Evolutionary conservation across 371 early-diverging fungal genomes (phyloP).

Genomic region (Vairimorpha apis): DNA sequence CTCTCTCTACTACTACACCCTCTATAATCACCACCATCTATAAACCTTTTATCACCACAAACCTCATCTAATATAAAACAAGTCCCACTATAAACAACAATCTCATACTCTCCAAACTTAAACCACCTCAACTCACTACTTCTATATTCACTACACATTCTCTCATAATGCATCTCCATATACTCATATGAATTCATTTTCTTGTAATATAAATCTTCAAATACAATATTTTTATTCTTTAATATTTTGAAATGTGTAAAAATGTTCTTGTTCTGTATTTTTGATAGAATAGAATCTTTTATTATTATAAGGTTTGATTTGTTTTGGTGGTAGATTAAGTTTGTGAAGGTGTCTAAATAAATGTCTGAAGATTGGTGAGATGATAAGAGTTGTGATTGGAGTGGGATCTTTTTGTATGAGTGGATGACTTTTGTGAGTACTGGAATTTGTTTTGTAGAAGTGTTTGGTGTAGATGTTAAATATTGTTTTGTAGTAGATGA

Average conservation of each 20-base stretch:
- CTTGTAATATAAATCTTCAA: conserved; percentile 42
- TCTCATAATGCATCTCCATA: conserved; percentile 19
- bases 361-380: too few species aligned
- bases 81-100: conserved; percentile 34
- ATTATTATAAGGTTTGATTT: background rate
- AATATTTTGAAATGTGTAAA: conserved; percentile 16
- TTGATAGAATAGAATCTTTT: conserved; percentile 3
- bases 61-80: conserved; percentile 10
- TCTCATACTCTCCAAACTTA: background rate
- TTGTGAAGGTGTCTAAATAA: conserved; percentile 2
- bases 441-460: too few species aligned
- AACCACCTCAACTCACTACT: conserved; percentile 35
- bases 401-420: too few species aligned
- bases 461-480: too few species aligned
- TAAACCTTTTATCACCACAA: background rate
- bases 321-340: conserved; percentile 4
- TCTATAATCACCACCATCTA: too few species aligned
- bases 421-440: too few species aligned
- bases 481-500: too few species aligned
- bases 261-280: background rate
- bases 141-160: conserved; percentile 15
- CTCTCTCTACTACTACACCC: too few species aligned
- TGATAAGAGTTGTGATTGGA: too few species aligned
- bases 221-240: conserved; percentile 17
- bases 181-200: conserved; percentile 39